A percentile compares a stretch with the other conserved stretches of the same genome.
Evolutionary conservation across 2,329 filamentous ascomycete genomes (phyloP).

Genomic region (Claviceps maximensis): DNA sequence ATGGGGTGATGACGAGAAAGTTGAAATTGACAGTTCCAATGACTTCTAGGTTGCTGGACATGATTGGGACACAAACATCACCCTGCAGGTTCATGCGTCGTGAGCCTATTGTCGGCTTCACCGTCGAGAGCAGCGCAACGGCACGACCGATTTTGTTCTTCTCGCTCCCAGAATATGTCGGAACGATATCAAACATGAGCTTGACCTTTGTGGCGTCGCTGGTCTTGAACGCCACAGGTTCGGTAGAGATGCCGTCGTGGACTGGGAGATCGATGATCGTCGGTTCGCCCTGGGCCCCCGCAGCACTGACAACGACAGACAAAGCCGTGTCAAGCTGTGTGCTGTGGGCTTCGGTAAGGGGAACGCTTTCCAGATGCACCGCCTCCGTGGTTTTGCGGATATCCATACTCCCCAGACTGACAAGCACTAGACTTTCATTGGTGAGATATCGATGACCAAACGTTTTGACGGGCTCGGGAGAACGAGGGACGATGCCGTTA

Average conservation of each 20-base stretch:
- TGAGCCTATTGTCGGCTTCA: constrained; percentile 69
- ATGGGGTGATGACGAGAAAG: constrained; percentile 88
- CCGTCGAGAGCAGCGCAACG: constrained; percentile 74
- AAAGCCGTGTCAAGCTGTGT: constrained; percentile 91
- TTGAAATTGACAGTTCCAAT: constrained; percentile 96
- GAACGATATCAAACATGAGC: constrained; percentile 85
- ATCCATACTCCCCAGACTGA: constrained; percentile 92
- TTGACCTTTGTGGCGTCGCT: constrained; percentile 69
- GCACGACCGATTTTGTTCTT: constrained; percentile 82
- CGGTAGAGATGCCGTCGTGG: constrained; percentile 85
- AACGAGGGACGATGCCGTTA: constrained; percentile 29
- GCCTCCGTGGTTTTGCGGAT: constrained; percentile 68
- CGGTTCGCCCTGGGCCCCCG: constrained; percentile 72
- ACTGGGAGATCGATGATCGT: constrained; percentile 86
- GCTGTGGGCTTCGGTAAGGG: constrained; percentile 73
- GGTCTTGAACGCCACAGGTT: constrained; percentile 82
- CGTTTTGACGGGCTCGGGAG: constrained; percentile 73
- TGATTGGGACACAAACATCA: constrained; percentile 81
- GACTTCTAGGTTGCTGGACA: constrained; percentile 73
- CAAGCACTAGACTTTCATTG: constrained; percentile 76
- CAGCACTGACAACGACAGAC: constrained; percentile 80
- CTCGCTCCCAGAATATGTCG: constrained; percentile 82
- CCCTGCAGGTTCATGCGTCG: constrained; percentile 88
- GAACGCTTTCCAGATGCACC: constrained; percentile 78
- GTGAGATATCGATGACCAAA: constrained; percentile 94